Base-by-base conservation (phyloP, 345 rosid species). In the Combretum micranthum region DNA sequence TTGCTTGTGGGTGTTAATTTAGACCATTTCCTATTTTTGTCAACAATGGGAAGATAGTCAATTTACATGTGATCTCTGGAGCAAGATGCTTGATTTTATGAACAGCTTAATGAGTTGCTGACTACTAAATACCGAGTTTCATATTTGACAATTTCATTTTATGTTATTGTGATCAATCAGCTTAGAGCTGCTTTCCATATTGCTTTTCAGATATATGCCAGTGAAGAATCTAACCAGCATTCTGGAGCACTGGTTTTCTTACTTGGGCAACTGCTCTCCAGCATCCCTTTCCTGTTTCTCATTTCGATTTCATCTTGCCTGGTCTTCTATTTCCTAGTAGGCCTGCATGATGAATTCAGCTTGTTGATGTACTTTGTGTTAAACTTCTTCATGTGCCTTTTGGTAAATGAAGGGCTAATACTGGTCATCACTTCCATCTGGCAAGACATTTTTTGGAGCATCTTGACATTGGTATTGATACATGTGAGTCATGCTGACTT, bases 341-440 rank as follows among this genome's bases (percentile, higher is more conserved):
- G 99, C 39, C 72, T 94, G 54, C 79, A 73, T 70, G 90, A 90
- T 39, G 92, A 83, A 45, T 94, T 94, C 77, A 85, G 97, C 80
- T 75, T 90, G 79, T 78, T 94, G 70, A 90, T 94, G 99, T 94
- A 94, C 83, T 90, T 90, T 60, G 97, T 94, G 61, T 86, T 94
- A 67, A 94, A 94, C 73, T 80, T 94, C 83, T 94, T 94, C 71
- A 72, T 76, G 73, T 90, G 95, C 77, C 85, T 94, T 55, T 46
- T 94, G 32, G 96, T 84, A 52, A 94, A 90, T 61, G 99, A 94
- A 74, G 99, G 99, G 50, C 62, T 94, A 37, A 78, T 85, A 78
- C 85, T 94, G 61, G 69, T 70, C 26, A 61, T 90, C 32, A 75
- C 77, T 67, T 78, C 90, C 55, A 66, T 87, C 44, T 89, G 90